phyloP scores from a whole-genome alignment of 345 rosid species.

The Fremontodendron californicum region DNA sequence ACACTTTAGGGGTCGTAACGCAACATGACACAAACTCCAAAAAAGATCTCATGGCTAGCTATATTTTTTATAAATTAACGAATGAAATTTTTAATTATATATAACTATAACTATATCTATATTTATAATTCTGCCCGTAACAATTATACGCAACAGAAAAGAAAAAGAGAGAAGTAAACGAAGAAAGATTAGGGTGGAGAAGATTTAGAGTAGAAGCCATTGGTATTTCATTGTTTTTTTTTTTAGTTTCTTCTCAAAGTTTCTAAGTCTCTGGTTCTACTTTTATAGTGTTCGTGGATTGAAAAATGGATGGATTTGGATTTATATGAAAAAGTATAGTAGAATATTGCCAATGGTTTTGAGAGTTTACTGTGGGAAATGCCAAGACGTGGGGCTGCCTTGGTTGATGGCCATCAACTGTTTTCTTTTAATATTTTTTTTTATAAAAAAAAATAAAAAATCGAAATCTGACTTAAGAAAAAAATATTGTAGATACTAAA shows the following conservation, averaged over 20 bases:
- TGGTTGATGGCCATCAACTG: background rate
- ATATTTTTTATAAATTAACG: background rate
- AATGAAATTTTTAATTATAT: background rate
- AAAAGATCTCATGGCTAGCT: constrained; percentile 41
- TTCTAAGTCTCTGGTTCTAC: background rate
- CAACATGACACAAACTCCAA: constrained; percentile 51
- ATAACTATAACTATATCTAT: background rate
- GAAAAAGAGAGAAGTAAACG: background rate
- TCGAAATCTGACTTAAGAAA: too few relatives aligned
- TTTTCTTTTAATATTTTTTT: too few relatives aligned
- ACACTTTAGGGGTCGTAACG: constrained; percentile 5
- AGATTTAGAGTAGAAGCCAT: background rate
- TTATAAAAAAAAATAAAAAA: too few relatives aligned
- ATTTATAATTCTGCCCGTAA: too few relatives aligned
- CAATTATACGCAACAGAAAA: background rate
- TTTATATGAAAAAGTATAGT: background rate
- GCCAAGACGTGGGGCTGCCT: background rate
- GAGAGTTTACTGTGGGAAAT: background rate
- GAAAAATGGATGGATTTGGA: background rate
- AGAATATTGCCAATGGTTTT: background rate
- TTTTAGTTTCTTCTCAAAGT: background rate
- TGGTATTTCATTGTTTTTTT: background rate
- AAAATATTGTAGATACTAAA: too few relatives aligned
- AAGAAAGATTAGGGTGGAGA: background rate
- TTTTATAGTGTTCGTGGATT: background rate